phyloP scores from a whole-genome alignment of 2,329 filamentous ascomycete genomes.

The Aspergillus udagawae region DNA sequence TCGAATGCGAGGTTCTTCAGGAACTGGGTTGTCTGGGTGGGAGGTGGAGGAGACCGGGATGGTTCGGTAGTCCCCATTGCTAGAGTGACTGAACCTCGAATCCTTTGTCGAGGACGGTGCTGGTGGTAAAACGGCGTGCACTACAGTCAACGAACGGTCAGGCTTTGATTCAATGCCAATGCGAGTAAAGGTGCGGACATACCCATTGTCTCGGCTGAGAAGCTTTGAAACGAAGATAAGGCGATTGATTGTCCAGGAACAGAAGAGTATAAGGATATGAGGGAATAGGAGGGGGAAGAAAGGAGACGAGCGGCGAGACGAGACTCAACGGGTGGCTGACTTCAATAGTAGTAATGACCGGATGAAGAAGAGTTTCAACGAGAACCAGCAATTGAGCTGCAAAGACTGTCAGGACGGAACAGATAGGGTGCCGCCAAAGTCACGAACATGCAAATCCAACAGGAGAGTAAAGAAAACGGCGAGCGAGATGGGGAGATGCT shows the following conservation, averaged over 20 bases:
- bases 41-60: slow-evolving; percentile 40
- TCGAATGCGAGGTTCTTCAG: slow-evolving; percentile 43
- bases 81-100: slow-evolving; percentile 18
- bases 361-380: not conserved
- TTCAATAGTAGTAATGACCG: not conserved
- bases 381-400: not conserved
- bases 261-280: not conserved
- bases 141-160: slow-evolving; percentile 12
- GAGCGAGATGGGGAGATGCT: slow-evolving; percentile 3
- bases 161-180: not conserved
- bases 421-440: not conserved
- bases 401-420: not conserved
- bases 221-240: not conserved
- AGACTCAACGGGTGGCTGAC: not conserved
- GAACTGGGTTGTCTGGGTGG: slow-evolving; percentile 46
- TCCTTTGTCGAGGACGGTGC: slow-evolving; percentile 23
- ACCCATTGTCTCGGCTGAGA: slow-evolving; percentile 16
- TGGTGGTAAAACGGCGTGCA: slow-evolving; percentile 27
- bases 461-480: slow-evolving; percentile 3
- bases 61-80: slow-evolving; percentile 23
- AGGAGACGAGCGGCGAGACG: not conserved
- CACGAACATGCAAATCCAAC: slow-evolving; percentile 1
- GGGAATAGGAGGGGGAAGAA: not conserved
- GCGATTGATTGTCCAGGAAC: slow-evolving; percentile 1
- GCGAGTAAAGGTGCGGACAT: slow-evolving; percentile 1